Conservation (phyloP, 805 yeast species). For the Candida succiphila region DNA sequence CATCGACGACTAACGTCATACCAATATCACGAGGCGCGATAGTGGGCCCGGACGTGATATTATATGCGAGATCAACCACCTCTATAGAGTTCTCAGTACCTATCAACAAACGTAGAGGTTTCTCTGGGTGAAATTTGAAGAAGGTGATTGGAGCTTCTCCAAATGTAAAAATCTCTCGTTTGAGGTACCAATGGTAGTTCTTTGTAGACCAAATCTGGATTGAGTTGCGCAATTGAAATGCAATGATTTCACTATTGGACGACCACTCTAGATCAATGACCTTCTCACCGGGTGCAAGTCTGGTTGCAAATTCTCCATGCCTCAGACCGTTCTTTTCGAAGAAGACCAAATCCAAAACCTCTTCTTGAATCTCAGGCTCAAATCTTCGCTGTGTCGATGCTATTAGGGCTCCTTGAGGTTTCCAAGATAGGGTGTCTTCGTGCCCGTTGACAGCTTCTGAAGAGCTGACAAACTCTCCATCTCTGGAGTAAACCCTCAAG, state of each 20-base stretch:
- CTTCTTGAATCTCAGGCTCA: conserved; percentile 40
- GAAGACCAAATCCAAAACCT: conserved; percentile 50
- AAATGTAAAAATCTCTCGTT: conserved; percentile 52
- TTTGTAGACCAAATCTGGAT: conserved; percentile 88
- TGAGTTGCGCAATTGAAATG: conserved; percentile 49
- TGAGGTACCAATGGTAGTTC: conserved; percentile 93
- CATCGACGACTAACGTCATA: conserved; percentile 74
- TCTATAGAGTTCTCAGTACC: conserved; percentile 45
- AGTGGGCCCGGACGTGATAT: conserved; percentile 59
- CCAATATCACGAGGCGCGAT: conserved; percentile 65
- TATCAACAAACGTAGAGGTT: conserved; percentile 64
- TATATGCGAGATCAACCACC: conserved; percentile 58
- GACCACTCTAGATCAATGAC: conserved; percentile 67
- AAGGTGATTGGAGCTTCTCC: conserved; percentile 26
- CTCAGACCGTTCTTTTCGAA: conserved; percentile 91
- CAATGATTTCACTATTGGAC: conserved; percentile 65
- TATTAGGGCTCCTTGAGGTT: conserved; percentile 81
- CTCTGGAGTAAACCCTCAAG: conserved; percentile 71
- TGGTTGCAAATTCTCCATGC: conserved; percentile 73
- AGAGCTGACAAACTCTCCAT: conserved; percentile 70
- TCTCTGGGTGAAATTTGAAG: conserved; percentile 82
- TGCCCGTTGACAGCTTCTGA: conserved; percentile 84
- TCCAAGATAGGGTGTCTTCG: conserved; percentile 73
- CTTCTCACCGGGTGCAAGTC: conserved; percentile 42
- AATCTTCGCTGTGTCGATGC: conserved; percentile 67